A percentile compares a stretch with the other conserved stretches of the same genome.
Evolutionary conservation across 768 basidiomycete species (phyloP).

Genomic region (Lentinus brumalis): DNA sequence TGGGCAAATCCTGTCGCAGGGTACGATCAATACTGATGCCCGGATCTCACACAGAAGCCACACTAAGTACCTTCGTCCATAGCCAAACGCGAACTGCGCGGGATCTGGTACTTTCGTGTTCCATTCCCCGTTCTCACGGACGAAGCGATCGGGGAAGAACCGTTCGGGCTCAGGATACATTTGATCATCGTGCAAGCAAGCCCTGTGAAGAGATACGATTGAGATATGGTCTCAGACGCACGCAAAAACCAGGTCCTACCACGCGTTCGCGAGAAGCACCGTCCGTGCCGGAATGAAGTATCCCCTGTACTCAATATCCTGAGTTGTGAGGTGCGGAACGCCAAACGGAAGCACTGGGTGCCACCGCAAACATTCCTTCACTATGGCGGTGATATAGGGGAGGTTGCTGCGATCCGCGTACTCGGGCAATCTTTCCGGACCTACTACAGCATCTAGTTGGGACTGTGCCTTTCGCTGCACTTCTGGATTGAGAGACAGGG

Average conservation of each 20-base stretch:
- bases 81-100: slow-evolving; percentile 23
- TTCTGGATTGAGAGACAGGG: slow-evolving; percentile 5
- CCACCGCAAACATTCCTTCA: slow-evolving; percentile 16
- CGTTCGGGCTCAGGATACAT: slow-evolving; percentile 18
- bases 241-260: slow-evolving; percentile 13
- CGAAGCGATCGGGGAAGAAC: slow-evolving; percentile 13
- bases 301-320: slow-evolving; percentile 26
- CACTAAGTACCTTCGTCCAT: slow-evolving; percentile 21
- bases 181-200: slow-evolving; percentile 10
- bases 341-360: slow-evolving; percentile 10
- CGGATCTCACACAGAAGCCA: background rate
- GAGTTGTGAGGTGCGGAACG: slow-evolving; percentile 29
- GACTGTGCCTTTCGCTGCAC: slow-evolving; percentile 10
- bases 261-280: slow-evolving; percentile 25
- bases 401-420: slow-evolving; percentile 5
- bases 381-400: slow-evolving; percentile 11
- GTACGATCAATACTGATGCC: background rate
- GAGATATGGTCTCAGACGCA: background rate
- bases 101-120: slow-evolving; percentile 32
- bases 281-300: slow-evolving; percentile 26
- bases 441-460: slow-evolving; percentile 12
- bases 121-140: background rate
- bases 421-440: slow-evolving; percentile 7
- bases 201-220: background rate
- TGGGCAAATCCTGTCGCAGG: slow-evolving; percentile 1